A percentile compares a stretch with the other conserved stretches of the same genome.
These are phyloP conservation scores for Saccharomycopsis hybrid DNA, from an alignment of 1,139 yeast species.

Conservation along the genomic window DNA sequence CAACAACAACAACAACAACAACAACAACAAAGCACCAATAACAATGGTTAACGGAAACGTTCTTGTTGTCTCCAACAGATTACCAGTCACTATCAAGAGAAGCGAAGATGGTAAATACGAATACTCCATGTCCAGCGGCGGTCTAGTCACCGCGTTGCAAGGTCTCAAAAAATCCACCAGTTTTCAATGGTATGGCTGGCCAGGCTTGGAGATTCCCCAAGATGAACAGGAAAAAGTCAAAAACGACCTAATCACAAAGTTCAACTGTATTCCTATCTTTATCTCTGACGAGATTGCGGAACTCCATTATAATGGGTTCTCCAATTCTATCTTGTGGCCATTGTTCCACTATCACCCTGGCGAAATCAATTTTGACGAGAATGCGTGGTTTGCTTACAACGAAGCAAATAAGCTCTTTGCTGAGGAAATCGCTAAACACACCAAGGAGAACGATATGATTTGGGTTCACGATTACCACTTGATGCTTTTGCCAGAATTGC, in stretches of 20 bases:
- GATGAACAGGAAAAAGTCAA: conserved; percentile 66
- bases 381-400: conserved; percentile 96
- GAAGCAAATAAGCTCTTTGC: conserved; percentile 90
- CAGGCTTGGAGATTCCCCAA: conserved; percentile 80
- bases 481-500: conserved; percentile 90
- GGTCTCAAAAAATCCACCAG: conserved; percentile 81
- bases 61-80: conserved; percentile 86
- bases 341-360: conserved; percentile 98
- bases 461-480: conserved; percentile 99
- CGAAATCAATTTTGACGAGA: conserved; percentile 96
- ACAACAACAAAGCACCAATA: no score
- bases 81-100: conserved; percentile 86
- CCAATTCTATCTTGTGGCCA: conserved; percentile 93
- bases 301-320: conserved; percentile 92
- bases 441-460: conserved; percentile 78
- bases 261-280: conserved; percentile 88
- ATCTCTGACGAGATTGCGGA: conserved; percentile 86
- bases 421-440: conserved; percentile 59
- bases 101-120: conserved; percentile 55
- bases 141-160: conserved; percentile 90
- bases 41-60: conserved; percentile 40
- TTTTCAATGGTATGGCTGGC: conserved; percentile 99
- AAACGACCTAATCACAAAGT: conserved; percentile 63
- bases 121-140: conserved; percentile 93
- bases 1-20: no score